A percentile compares a stretch with the other conserved stretches of the same genome.
These are phyloP conservation scores for Populus ilicifolia DNA, from an alignment of 345 rosid species.

Conservation along the genomic window DNA sequence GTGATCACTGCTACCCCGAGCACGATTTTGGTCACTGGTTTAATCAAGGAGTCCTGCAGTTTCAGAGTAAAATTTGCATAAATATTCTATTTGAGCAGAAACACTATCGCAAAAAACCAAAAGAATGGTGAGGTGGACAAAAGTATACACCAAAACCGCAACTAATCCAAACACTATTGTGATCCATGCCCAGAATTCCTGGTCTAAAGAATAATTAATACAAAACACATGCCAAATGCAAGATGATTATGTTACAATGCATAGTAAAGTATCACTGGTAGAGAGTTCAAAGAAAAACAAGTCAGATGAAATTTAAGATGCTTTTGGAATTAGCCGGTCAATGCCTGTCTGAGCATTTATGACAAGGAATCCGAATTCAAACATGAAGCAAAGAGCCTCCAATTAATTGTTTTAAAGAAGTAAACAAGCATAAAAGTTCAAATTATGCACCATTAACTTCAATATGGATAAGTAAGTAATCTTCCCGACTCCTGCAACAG, in stretches of 20 bases:
- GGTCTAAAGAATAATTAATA: background rate
- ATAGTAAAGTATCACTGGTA: background rate
- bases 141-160: no score
- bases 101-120: background rate
- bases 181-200: background rate
- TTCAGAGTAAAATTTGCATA: constrained; percentile 5
- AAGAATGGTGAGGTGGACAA: background rate
- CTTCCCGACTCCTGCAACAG: background rate
- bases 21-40: constrained; percentile 81
- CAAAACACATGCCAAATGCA: background rate
- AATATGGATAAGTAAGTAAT: background rate
- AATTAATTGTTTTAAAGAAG: background rate
- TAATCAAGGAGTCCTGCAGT: constrained; percentile 77
- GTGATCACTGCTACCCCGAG: constrained; percentile 51
- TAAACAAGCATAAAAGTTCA: background rate
- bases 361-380: background rate
- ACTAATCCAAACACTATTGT: background rate
- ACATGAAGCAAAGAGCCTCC: background rate
- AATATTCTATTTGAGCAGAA: background rate
- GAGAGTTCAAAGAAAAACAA: background rate
- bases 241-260: background rate
- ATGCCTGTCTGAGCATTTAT: background rate
- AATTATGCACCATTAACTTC: background rate
- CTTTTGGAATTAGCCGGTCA: background rate
- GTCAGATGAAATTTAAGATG: background rate